These are phyloP conservation scores for Andrographis paniculata DNA, from an alignment of 305 asterid genomes.

Conservation along the genomic window DNA sequence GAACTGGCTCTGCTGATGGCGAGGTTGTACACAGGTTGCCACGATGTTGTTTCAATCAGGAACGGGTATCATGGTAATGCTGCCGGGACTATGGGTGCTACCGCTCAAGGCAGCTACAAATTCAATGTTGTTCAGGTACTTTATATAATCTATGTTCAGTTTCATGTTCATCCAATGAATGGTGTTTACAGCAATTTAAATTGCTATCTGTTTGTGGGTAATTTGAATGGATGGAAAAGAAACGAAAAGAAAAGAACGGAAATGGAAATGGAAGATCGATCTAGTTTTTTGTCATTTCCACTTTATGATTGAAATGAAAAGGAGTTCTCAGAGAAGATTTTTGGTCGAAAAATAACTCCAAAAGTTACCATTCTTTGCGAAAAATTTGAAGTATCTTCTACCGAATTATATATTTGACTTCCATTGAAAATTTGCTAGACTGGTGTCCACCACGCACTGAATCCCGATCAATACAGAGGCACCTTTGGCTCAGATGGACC, in stretches of 20 bases:
- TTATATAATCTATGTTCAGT: background rate
- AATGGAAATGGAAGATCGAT: too few relatives aligned
- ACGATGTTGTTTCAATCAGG: conserved; percentile 73
- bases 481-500: conserved; percentile 67
- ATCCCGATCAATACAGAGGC: conserved; percentile 83
- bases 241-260: too few relatives aligned
- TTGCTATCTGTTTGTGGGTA: background rate
- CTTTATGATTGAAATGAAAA: too few relatives aligned
- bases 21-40: conserved; percentile 48
- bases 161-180: background rate
- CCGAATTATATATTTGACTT: conserved; percentile 8
- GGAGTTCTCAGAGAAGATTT: too few relatives aligned
- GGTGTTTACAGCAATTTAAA: too few relatives aligned
- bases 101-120: conserved; percentile 71
- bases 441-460: conserved; percentile 81
- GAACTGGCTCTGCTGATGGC: conserved; percentile 86
- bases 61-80: conserved; percentile 88
- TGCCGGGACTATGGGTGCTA: conserved; percentile 69
- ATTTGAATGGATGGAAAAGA: too few relatives aligned
- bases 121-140: conserved; percentile 84
- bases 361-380: too few relatives aligned
- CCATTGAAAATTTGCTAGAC: conserved; percentile 38
- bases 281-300: too few relatives aligned
- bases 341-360: too few relatives aligned
- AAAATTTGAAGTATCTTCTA: too few relatives aligned